phyloP scores from a whole-genome alignment of 176 grass and related monocot species.

The Oropetium thomaeum region DNA sequence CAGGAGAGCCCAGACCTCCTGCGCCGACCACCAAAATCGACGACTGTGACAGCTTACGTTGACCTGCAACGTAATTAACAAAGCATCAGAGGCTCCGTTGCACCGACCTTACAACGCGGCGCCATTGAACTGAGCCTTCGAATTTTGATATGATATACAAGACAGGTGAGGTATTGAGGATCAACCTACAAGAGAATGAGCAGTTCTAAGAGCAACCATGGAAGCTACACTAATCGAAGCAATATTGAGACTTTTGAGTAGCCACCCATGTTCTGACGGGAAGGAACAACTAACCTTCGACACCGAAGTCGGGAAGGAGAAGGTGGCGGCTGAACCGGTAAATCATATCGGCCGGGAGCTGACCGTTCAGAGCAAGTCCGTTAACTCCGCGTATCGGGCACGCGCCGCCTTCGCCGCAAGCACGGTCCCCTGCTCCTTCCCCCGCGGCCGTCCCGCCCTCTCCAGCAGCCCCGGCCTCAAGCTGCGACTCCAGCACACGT shows the following conservation, averaged over 20 bases:
- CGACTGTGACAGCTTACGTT: constrained; percentile 63
- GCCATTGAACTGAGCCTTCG: background rate
- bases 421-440: background rate
- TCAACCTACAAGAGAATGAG: background rate
- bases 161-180: background rate
- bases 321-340: constrained; percentile 87
- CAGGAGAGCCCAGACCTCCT: constrained; percentile 83
- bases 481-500: constrained; percentile 53
- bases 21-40: constrained; percentile 90
- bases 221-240: background rate
- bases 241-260: background rate
- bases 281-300: constrained; percentile 50
- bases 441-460: constrained; percentile 2
- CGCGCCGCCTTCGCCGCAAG: background rate
- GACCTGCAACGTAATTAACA: constrained; percentile 30
- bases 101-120: background rate
- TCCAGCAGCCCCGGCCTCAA: background rate
- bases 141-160: background rate
- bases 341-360: constrained; percentile 63
- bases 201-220: background rate
- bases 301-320: constrained; percentile 82
- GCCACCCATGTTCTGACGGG: background rate
- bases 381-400: constrained; percentile 16
- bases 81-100: background rate
- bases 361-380: background rate